Evolutionary conservation across 75 land plant species (phyloP).

Genomic region (Chamaecyparis obtusa): DNA sequence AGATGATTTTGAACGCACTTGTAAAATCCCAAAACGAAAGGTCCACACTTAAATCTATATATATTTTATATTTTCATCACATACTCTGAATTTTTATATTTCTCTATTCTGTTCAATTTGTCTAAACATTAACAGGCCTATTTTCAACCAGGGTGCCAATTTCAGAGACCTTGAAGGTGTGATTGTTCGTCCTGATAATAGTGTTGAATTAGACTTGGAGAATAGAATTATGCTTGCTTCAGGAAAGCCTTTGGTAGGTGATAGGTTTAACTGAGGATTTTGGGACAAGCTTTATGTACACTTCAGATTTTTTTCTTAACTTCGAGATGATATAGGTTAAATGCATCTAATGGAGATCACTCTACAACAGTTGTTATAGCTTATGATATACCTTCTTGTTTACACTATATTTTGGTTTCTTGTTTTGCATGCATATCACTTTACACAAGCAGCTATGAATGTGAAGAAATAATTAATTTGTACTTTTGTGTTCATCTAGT

Average conservation of each 20-base stretch:
- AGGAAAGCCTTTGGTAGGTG: conserved; percentile 74
- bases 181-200: conserved; percentile 41
- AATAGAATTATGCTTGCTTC: conserved; percentile 49
- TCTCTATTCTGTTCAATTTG: background rate
- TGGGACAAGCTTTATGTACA: background rate
- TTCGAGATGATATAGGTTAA: background rate
- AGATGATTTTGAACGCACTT: conserved; percentile 69
- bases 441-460: background rate
- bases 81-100: conserved; percentile 22
- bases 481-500: background rate
- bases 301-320: background rate
- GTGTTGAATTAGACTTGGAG: conserved; percentile 53
- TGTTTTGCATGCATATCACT: background rate
- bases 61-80: background rate
- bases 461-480: background rate
- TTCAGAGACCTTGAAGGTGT: conserved; percentile 83
- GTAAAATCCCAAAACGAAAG: conserved; percentile 54
- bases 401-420: background rate
- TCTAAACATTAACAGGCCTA: background rate
- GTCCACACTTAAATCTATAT: background rate
- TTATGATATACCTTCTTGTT: background rate
- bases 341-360: background rate
- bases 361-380: background rate
- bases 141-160: conserved; percentile 71
- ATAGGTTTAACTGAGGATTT: background rate